phyloP scores from a whole-genome alignment of 2,329 filamentous ascomycete species.

The Clonostachys sp. region DNA sequence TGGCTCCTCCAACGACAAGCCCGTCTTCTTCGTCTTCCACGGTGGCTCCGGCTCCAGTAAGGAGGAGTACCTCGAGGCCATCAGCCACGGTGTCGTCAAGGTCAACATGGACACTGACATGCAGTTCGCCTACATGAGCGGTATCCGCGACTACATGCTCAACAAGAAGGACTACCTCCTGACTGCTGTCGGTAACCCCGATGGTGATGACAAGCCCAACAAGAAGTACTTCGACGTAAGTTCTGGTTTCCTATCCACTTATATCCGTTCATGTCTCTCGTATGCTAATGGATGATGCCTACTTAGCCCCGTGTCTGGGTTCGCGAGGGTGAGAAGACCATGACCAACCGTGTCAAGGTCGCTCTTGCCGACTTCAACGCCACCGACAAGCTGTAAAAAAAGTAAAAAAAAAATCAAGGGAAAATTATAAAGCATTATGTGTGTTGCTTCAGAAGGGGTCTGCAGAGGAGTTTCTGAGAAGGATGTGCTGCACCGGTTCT shows the following conservation, averaged over 20 bases:
- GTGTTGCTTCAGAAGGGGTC: too few relatives aligned
- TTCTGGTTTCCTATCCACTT: slow-evolving; percentile 8
- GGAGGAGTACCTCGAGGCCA: slow-evolving; percentile 85
- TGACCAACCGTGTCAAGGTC: slow-evolving; percentile 74
- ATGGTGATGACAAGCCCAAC: slow-evolving; percentile 96
- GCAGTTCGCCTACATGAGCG: slow-evolving; percentile 88
- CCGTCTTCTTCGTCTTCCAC: slow-evolving; percentile 99
- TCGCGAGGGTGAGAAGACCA: slow-evolving; percentile 95
- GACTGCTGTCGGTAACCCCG: slow-evolving; percentile 88
- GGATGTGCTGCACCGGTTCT: too few relatives aligned
- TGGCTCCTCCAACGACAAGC: slow-evolving; percentile 70
- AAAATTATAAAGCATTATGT: too few relatives aligned
- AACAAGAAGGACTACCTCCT: slow-evolving; percentile 93
- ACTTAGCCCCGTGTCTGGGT: slow-evolving; percentile 84
- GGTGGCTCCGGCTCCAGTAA: slow-evolving; percentile 90
- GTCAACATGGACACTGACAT: slow-evolving; percentile 99
- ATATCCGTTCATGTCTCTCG: slow-evolving; percentile 1
- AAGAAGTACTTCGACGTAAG: slow-evolving; percentile 81
- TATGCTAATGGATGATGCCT: not conserved
- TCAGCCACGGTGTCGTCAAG: slow-evolving; percentile 94
- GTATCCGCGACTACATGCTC: slow-evolving; percentile 91
- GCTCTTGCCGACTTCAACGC: slow-evolving; percentile 88
- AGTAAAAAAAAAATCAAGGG: too few relatives aligned
- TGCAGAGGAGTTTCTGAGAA: too few relatives aligned
- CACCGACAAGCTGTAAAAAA: slow-evolving; percentile 23